Evolutionary conservation across 2,329 filamentous ascomycete species (phyloP), one percentile per base, ranked within the genome.

Genomic region (Cordyceps farinosa): DNA sequence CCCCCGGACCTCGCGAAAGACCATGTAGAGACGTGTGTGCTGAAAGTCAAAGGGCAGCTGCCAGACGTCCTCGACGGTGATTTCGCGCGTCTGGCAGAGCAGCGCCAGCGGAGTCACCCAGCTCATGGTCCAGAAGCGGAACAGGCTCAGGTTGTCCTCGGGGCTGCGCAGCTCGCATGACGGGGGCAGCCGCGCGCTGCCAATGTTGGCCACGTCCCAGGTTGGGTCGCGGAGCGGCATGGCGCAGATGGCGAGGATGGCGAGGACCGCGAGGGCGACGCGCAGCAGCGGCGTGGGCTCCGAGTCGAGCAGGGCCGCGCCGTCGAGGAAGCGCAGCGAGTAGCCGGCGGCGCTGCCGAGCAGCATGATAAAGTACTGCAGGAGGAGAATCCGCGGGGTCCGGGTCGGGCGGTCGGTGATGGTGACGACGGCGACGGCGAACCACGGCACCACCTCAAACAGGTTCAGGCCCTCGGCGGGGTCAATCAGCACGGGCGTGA

Each of bases 1-100:
- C 0, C 92, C 92, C 50, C 80, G 78, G 10, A 96, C 80, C 53
- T 87, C 84, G 50, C 89, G 84, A 69, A 97, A 97, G 3, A 86
- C 83, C 50, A 86, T 81, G 71, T 96, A 91, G 0, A 97, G 80
- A 1, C 87, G 81, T 40, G 79, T 82, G 72, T 97, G 92, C 69
- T 96, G 92, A 66, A 94, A 96, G 60, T 95, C 89, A 68, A 87
- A 90, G 0, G 87, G 87, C 0, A 97, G 77, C 45, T 83, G 79
- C 92, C 92, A 97, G 2, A 97, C 89, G 71, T 97, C 91, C 44
- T 88, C 84, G 45, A 92, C 87, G 42, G 92, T 78, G 9, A 97
- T 78, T 68, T 92, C 88, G 47, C 86, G 80, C 36, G 79, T 78
- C 48, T 80, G 83, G 1, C 89, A 91, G 30, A 87, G 75, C 1